Evolutionary conservation across 768 basidiomycete genomes (phyloP).

Genomic region (Terana coerulea): DNA sequence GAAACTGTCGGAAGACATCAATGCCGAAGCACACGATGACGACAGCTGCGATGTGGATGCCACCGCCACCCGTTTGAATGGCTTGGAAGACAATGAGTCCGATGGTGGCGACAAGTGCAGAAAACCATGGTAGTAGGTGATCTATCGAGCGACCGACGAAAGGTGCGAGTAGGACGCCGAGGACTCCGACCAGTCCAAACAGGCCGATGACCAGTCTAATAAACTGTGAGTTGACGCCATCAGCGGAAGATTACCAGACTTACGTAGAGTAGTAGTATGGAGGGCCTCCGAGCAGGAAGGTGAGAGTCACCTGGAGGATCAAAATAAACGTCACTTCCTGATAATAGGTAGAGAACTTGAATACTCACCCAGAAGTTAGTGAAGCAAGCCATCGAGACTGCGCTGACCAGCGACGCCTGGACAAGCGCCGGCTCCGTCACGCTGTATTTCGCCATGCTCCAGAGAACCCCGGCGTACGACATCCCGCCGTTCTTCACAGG

Average conservation of each 20-base stretch:
- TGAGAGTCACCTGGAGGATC: conserved; percentile 59
- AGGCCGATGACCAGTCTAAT: conserved; percentile 43
- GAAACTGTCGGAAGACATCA: conserved; percentile 65
- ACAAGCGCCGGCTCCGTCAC: conserved; percentile 74
- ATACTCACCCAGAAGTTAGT: conserved; percentile 33
- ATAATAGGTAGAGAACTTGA: conserved; percentile 6
- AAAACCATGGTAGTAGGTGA: conserved; percentile 68
- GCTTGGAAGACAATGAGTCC: conserved; percentile 47
- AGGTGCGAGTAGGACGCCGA: conserved; percentile 63
- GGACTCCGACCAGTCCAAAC: conserved; percentile 42
- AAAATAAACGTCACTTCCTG: conserved; percentile 32
- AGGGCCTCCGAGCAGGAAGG: conserved; percentile 70
- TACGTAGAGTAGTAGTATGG: conserved; percentile 73
- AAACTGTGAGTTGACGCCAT: neutral
- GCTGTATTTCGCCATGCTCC: conserved; percentile 69
- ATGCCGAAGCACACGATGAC: conserved; percentile 62
- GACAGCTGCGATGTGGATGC: conserved; percentile 63
- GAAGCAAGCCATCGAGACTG: conserved; percentile 55
- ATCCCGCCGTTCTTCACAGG: conserved; percentile 65
- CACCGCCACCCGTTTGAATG: conserved; percentile 65
- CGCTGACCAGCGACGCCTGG: conserved; percentile 57
- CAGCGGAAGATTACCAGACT: conserved; percentile 16
- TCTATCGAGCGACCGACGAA: conserved; percentile 65
- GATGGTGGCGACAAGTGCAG: conserved; percentile 50
- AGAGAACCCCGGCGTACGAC: conserved; percentile 61